Evolutionary conservation across 441 rosid species (phyloP).

Genomic region (Gossypium davidsonii): DNA sequence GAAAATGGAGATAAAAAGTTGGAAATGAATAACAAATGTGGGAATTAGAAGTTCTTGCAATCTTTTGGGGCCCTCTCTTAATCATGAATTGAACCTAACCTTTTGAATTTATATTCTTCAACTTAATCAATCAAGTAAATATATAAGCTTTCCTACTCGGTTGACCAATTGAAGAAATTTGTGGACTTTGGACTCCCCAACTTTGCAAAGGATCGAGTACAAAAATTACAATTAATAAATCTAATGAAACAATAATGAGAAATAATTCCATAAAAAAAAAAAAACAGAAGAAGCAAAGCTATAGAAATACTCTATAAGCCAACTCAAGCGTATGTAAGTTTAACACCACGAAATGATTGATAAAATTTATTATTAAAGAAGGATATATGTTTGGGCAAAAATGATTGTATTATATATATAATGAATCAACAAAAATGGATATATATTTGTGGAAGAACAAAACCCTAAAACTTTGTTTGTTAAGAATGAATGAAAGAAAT

Average conservation of each 20-base stretch:
- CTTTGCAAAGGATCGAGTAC: not conserved
- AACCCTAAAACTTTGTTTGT: too few relatives aligned
- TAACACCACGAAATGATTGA: too few relatives aligned
- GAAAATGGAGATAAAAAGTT: not conserved
- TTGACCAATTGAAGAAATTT: conserved; percentile 15
- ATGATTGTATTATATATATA: too few relatives aligned
- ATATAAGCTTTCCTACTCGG: conserved; percentile 10
- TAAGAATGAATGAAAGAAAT: too few relatives aligned
- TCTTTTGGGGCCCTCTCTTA: conserved; percentile 26
- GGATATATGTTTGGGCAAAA: too few relatives aligned
- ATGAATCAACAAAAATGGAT: too few relatives aligned
- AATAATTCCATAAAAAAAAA: not conserved
- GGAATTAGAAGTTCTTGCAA: conserved; percentile 11
- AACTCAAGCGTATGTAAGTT: too few relatives aligned
- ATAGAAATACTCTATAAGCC: too few relatives aligned
- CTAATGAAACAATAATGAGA: not conserved
- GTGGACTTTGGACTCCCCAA: conserved; percentile 23
- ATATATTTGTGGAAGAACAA: too few relatives aligned
- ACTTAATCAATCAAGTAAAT: not conserved
- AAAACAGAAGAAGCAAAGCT: too few relatives aligned
- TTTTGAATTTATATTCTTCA: conserved; percentile 1
- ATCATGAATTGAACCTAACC: conserved; percentile 33
- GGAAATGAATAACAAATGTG: conserved; percentile 1
- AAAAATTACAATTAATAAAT: not conserved
- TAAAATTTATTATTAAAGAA: too few relatives aligned